Conservation (phyloP, 495 filamentous ascomycete genomes). For the Tuber borchii region DNA sequence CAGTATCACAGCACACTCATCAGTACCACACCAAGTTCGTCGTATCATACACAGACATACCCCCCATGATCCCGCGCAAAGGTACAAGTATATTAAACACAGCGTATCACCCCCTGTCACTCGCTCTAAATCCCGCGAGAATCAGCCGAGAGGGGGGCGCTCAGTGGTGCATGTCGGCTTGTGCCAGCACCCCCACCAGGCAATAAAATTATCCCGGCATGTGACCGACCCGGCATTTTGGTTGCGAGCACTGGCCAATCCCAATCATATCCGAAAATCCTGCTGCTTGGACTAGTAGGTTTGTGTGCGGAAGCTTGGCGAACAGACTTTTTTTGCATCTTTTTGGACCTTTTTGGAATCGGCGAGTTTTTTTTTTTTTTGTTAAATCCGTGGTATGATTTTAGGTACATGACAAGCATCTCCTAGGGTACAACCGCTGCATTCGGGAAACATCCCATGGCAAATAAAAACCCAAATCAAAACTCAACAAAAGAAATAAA, state of each 20-base stretch:
- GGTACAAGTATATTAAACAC: neutral
- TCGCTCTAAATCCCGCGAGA: neutral
- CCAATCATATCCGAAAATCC: no score
- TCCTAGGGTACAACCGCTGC: no score
- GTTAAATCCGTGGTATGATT: no score
- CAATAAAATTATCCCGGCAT: neutral
- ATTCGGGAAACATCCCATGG: no score
- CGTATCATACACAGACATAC: neutral
- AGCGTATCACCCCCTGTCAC: neutral
- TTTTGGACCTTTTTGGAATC: neutral
- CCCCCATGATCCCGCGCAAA: neutral
- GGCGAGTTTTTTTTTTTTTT: no score
- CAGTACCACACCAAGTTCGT: neutral
- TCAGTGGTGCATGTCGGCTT: neutral
- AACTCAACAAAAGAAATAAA: no score
- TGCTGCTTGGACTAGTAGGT: no score
- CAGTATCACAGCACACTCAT: neutral
- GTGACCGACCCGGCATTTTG: neutral
- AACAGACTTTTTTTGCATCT: neutral
- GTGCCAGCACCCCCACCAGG: neutral
- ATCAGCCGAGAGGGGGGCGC: neutral
- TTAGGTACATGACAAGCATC: no score
- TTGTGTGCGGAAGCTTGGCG: neutral
- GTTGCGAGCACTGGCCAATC: neutral
- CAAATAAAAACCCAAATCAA: no score